Base-by-base conservation (phyloP, 2,329 filamentous ascomycete genomes). In the Pseudogymnoascus sp. region DNA sequence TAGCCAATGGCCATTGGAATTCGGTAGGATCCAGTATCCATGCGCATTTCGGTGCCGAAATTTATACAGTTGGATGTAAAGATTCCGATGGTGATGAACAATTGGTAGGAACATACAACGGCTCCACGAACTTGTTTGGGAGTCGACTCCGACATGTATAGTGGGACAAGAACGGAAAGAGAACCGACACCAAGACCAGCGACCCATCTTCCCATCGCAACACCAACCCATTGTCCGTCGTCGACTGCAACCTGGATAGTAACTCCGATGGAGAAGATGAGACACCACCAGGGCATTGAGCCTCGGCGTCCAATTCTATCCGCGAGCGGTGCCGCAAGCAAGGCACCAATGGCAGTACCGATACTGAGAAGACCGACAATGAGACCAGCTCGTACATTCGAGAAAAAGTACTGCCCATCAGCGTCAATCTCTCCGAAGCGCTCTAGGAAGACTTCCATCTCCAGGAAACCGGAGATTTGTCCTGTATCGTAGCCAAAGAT, bases 11-110 rank as follows among this genome's bases (percentile, higher is more conserved):
- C 79, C 65, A 84, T 81, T 39, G 86, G 79, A 19, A 86, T 79
- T 52, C 84, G 78, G 83, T 86, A 89, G 1, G 82, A 80, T 2
- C 71, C 71, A 0, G 76, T 70, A 58, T 71, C 69, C 3, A 58
- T 60, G 9, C 69, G 65, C 0, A 69, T 71, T 39, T 74, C 70
- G 0, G 69, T 69, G 41, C 77, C 79, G 59, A 74, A 81, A 70
- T 82, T 83, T 66, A 83, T 75, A 59, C 78, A 72, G 65, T 81
- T 80, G 59, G 79, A 75, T 18, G 79, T 69, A 59, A 83, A 81
- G 63, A 89, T 88, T 33, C 86, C 86, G 26, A 88, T 75, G 0
- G 85, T 89, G 70, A 89, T 86, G 74, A 88, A 84, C 13, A 89
- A 80, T 72, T 89, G 86, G 71, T 89, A 89, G n/a, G 80, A 83